Evolutionary conservation across 2,329 filamentous ascomycete species (phyloP), one percentile per base, ranked within the genome.

Genomic region (Leptodontidium sp.): DNA sequence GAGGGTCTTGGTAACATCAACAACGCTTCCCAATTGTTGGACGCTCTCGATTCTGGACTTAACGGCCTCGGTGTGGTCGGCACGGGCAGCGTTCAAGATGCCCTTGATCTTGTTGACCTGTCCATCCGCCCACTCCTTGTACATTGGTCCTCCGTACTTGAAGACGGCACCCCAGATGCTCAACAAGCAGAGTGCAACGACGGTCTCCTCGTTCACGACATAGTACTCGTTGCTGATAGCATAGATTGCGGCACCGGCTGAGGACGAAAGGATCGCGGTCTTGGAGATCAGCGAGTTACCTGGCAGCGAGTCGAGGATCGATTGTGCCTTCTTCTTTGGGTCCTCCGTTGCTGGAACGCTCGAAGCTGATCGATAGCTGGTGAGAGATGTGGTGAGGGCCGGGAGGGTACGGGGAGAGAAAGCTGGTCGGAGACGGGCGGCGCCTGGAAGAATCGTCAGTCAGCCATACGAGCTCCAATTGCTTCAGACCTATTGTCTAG

Each of bases 211-310:
- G 86, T 99, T 99, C 84, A 99, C 88, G 81, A 99, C 94, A 85
- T 98, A 98, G 87, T 98, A 94, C 89, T 99, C 96, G 86, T 97
- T 99, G 90, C 93, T 97, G 85, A 99, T 94, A 79, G 94, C 96
- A 81, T 96, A 97, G 82, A 97, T 88, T 79, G 93, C 94, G 77
- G 97, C 84, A 84, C 92, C 95, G 79, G 96, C 93, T 74, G 91
- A 91, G 78, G 93, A 94, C 80, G 95, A 98, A 79, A 99, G 91
- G 81, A 98, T 95, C 79, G 96, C 96, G 77, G 93, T 94, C 91
- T 99, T 99, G 83, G 93, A 97, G 80, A 97, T 85, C 74, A 98
- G 86, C 80, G 88, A 95, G 88, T 89, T 97, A 78, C 97, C 96
- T 79, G 96, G 96, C 65, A 99, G 88, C 73, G 94, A 86, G 79